Percentiles rank a stretch among this genome's conserved stretches.
Evolutionary conservation across 179 eudicot genomes (phyloP).

Genomic region (Corrigiola litoralis): DNA sequence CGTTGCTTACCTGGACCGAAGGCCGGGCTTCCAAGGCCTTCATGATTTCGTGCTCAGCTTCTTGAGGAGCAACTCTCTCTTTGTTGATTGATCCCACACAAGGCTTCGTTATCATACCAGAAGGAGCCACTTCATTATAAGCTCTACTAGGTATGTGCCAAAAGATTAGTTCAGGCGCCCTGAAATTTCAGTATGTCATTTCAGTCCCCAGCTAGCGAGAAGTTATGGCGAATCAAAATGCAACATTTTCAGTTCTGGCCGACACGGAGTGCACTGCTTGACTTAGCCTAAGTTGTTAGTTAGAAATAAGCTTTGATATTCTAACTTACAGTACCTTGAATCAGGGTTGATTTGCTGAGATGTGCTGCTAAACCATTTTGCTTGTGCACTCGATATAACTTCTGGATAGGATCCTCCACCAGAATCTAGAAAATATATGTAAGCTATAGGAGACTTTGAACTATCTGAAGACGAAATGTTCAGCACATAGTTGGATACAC

Average conservation of each 20-base stretch:
- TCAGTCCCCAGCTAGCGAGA: neutral
- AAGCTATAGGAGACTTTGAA: constrained; percentile 41
- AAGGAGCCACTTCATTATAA: constrained; percentile 61
- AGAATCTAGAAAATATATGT: constrained; percentile 84
- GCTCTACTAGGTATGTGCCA: constrained; percentile 93
- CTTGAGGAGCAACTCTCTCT: constrained; percentile 77
- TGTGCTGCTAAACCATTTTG: constrained; percentile 57
- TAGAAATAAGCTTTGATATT: neutral
- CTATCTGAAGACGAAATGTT: constrained; percentile 46
- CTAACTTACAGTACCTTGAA: constrained; percentile 42
- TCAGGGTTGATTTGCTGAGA: constrained; percentile 65
- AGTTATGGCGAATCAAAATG: neutral
- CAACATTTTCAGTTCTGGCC: no score
- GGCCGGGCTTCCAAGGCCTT: constrained; percentile 54
- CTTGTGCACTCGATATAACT: constrained; percentile 71
- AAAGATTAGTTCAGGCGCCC: constrained; percentile 86
- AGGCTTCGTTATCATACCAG: constrained; percentile 18
- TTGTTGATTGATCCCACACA: constrained; percentile 78
- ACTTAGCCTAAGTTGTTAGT: no score
- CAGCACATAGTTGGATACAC: constrained; percentile 73
- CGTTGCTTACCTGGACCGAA: constrained; percentile 69
- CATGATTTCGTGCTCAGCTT: constrained; percentile 82
- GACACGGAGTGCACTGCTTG: no score
- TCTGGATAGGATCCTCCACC: constrained; percentile 95
- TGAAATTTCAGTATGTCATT: constrained; percentile 15